These are phyloP conservation scores for Ogataea pilisensis DNA, from an alignment of 805 yeast species.

Conservation along the genomic window DNA sequence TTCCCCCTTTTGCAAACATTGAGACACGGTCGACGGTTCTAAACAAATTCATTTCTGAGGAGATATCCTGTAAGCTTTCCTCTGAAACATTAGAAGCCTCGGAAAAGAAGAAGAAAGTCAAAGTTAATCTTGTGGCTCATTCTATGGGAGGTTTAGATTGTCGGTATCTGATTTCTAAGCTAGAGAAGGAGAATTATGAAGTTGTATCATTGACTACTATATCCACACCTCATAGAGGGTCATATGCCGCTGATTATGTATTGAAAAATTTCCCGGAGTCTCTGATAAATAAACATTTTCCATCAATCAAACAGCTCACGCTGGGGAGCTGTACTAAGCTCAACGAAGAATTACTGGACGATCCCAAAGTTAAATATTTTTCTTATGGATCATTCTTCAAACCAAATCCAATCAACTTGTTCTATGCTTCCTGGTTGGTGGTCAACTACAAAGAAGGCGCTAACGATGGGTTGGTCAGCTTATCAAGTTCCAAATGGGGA, in stretches of 20 bases:
- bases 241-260: slow-evolving; percentile 74
- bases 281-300: slow-evolving; percentile 22
- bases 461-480: slow-evolving; percentile 86
- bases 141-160: slow-evolving; percentile 95
- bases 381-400: slow-evolving; percentile 76
- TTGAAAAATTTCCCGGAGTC: slow-evolving; percentile 27
- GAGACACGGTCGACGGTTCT: slow-evolving; percentile 60
- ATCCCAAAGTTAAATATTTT: slow-evolving; percentile 64
- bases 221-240: slow-evolving; percentile 86
- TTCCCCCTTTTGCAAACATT: slow-evolving; percentile 79
- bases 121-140: slow-evolving; percentile 76
- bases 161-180: slow-evolving; percentile 62
- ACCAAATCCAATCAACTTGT: slow-evolving; percentile 61
- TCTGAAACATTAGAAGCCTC: no score
- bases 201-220: slow-evolving; percentile 78
- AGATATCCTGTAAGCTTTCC: slow-evolving; percentile 11
- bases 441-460: slow-evolving; percentile 49
- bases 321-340: slow-evolving; percentile 48
- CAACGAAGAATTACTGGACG: slow-evolving; percentile 49
- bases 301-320: slow-evolving; percentile 61
- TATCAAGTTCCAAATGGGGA: slow-evolving; percentile 80
- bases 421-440: slow-evolving; percentile 60
- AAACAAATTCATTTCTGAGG: slow-evolving; percentile 42
- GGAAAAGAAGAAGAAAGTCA: slow-evolving; percentile 33
- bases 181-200: slow-evolving; percentile 45